Conservation (phyloP, 768 basidiomycete genomes). For the Trametes maxima region DNA sequence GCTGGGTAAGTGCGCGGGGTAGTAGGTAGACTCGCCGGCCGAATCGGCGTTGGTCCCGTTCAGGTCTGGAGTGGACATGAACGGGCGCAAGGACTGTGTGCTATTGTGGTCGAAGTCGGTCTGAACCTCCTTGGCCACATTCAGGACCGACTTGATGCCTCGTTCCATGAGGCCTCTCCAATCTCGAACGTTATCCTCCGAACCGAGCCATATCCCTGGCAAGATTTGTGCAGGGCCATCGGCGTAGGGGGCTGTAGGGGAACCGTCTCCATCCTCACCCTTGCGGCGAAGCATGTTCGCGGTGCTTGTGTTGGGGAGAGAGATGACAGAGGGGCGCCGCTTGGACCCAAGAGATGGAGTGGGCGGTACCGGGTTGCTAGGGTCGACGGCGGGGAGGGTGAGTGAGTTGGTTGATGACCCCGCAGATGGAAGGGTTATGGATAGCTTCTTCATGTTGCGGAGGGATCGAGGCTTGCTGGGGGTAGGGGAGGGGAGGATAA, state of each 20-base stretch:
- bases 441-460: conserved; percentile 78
- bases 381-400: conserved; percentile 39
- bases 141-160: conserved; percentile 80
- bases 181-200: conserved; percentile 89
- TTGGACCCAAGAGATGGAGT: conserved; percentile 40
- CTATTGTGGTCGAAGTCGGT: conserved; percentile 61
- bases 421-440: conserved; percentile 65
- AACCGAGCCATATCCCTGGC: conserved; percentile 87
- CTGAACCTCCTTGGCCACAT: conserved; percentile 90
- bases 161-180: conserved; percentile 70
- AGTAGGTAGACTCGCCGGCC: conserved; percentile 51
- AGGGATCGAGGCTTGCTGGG: conserved; percentile 46
- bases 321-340: conserved; percentile 71
- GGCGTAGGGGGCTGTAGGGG: conserved; percentile 68
- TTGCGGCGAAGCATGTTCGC: conserved; percentile 60
- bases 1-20: conserved; percentile 63
- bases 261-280: conserved; percentile 54
- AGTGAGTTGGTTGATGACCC: conserved; percentile 59
- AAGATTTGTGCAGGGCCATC: conserved; percentile 85
- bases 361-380: conserved; percentile 32
- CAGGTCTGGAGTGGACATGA: conserved; percentile 72
- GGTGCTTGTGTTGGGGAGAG: conserved; percentile 60
- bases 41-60: conserved; percentile 37
- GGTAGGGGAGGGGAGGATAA: conserved; percentile 43
- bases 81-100: conserved; percentile 56